phyloP scores from a whole-genome alignment of 2,329 filamentous ascomycete species.

The Ophiostoma australiae region DNA sequence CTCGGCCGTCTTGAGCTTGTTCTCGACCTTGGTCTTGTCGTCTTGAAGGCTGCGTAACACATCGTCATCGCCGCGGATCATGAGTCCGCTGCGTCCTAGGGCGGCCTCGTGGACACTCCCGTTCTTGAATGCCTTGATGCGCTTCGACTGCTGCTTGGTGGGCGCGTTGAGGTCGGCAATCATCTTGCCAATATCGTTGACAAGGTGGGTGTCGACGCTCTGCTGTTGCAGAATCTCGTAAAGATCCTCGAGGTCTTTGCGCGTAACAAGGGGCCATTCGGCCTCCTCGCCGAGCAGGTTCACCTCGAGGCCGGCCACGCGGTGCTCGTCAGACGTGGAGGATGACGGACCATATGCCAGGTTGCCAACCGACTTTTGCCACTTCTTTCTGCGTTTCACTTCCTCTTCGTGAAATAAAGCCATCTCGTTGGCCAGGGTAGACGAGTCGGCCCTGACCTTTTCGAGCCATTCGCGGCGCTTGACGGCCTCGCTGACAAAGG shows the following conservation, averaged over 20 bases:
- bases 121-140: slow-evolving; percentile 91
- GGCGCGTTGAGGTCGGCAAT: slow-evolving; percentile 75
- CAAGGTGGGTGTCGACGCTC: slow-evolving; percentile 59
- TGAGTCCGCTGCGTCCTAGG: slow-evolving; percentile 76
- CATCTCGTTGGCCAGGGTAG: slow-evolving; percentile 86
- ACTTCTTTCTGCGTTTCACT: slow-evolving; percentile 78
- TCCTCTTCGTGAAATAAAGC: slow-evolving; percentile 90
- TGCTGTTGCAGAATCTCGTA: slow-evolving; percentile 60
- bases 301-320: slow-evolving; percentile 73
- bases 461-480: slow-evolving; percentile 85
- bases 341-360: slow-evolving; percentile 59
- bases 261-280: slow-evolving; percentile 70
- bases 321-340: slow-evolving; percentile 54
- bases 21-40: slow-evolving; percentile 71
- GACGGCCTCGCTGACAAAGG: slow-evolving; percentile 79
- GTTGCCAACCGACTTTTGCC: slow-evolving; percentile 79
- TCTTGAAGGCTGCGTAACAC: slow-evolving; percentile 70
- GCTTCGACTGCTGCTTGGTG: slow-evolving; percentile 78
- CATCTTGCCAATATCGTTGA: slow-evolving; percentile 69
- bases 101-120: slow-evolving; percentile 90
- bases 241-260: slow-evolving; percentile 73
- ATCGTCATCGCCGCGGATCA: slow-evolving; percentile 85
- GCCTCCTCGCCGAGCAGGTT: slow-evolving; percentile 76
- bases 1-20: slow-evolving; percentile 72
- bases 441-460: slow-evolving; percentile 82